Conservation (phyloP, 305 asterid species). For the Fraxinus floribunda region DNA sequence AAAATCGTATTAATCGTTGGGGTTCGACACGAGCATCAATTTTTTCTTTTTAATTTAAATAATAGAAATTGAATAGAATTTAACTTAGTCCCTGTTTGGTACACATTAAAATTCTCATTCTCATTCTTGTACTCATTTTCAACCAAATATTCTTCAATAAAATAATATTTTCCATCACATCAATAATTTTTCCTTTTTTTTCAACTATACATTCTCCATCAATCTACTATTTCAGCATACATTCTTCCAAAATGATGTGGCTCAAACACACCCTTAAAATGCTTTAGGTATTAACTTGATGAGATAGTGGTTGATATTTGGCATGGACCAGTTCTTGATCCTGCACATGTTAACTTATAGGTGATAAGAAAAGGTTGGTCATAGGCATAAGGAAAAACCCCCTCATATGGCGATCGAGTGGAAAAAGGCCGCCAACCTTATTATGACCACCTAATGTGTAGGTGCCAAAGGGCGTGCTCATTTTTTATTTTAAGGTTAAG, state of each 20-base stretch:
- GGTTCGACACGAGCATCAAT: neutral
- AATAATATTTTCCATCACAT: no score
- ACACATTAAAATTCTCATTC: no score
- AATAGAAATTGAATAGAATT: neutral
- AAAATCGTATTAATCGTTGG: neutral
- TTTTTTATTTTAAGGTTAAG: neutral
- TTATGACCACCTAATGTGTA: neutral
- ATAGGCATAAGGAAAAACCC: neutral
- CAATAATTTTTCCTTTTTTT: no score
- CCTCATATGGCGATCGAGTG: neutral
- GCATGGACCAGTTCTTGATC: slow-evolving; percentile 19
- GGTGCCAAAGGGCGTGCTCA: neutral
- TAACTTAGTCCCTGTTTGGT: no score
- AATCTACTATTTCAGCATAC: no score
- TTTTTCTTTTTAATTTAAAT: neutral
- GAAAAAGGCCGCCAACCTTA: neutral
- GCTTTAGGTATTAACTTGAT: slow-evolving; percentile 4
- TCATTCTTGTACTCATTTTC: no score
- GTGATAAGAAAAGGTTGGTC: slow-evolving; percentile 10
- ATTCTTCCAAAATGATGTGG: no score
- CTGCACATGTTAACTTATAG: slow-evolving; percentile 24
- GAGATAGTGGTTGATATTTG: slow-evolving; percentile 3
- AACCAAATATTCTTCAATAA: no score
- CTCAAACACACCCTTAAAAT: neutral
- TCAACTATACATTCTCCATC: no score